phyloP scores from a whole-genome alignment of 169 alveolate species.

The Babesia caballi region DNA sequence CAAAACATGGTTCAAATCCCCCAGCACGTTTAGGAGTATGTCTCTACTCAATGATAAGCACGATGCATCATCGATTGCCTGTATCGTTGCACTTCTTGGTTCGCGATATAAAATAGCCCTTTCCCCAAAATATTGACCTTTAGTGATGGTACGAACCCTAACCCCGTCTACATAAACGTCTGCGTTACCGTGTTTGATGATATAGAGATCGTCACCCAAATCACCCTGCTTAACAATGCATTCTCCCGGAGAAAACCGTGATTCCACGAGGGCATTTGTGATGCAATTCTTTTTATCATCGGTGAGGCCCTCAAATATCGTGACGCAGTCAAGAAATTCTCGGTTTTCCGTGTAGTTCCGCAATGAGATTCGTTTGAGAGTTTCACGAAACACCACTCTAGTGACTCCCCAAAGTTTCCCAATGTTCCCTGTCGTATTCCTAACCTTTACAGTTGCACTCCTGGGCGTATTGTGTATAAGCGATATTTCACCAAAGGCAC shows the following conservation, averaged over 20 bases:
- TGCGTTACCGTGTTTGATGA: slow-evolving; percentile 87
- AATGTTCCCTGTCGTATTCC: slow-evolving; percentile 84
- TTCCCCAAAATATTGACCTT: slow-evolving; percentile 93
- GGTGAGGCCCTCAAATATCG: slow-evolving; percentile 84
- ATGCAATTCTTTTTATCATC: slow-evolving; percentile 85
- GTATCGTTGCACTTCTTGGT: slow-evolving; percentile 91
- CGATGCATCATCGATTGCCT: slow-evolving; percentile 80
- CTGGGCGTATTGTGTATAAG: slow-evolving; percentile 96
- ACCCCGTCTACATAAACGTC: slow-evolving; percentile 79
- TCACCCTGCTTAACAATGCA: slow-evolving; percentile 89
- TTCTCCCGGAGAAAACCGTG: slow-evolving; percentile 78
- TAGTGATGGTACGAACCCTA: slow-evolving; percentile 75
- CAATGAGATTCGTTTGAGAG: slow-evolving; percentile 83
- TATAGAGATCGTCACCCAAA: slow-evolving; percentile 86
- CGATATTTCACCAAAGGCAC: slow-evolving; percentile 98
- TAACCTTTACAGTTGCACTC: slow-evolving; percentile 93
- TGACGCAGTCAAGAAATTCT: slow-evolving; percentile 84
- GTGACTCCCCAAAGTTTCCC: slow-evolving; percentile 93
- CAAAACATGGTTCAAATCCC: slow-evolving; percentile 83
- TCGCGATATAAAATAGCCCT: slow-evolving; percentile 88
- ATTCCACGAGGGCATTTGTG: slow-evolving; percentile 86
- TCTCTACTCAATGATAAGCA: slow-evolving; percentile 84
- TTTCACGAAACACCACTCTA: slow-evolving; percentile 86
- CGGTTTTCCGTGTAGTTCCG: slow-evolving; percentile 88
- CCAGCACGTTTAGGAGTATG: slow-evolving; percentile 79